A percentile compares a stretch with the other conserved stretches of the same genome.
These are phyloP conservation scores for Tolypocladium nubicola DNA, from an alignment of 2,329 filamentous ascomycete species.

Conservation along the genomic window DNA sequence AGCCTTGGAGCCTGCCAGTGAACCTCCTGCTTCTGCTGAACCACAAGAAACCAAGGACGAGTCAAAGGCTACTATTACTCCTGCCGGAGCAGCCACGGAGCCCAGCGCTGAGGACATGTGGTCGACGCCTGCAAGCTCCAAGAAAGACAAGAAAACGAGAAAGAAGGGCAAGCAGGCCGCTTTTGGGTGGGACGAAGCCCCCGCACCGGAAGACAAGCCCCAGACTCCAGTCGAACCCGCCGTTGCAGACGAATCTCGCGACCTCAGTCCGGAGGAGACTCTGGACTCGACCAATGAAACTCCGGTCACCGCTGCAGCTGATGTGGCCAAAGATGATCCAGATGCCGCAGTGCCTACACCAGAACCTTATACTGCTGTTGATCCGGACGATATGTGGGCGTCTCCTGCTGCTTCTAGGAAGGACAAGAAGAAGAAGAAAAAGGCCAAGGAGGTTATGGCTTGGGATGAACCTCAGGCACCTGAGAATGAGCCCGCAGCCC, in stretches of 20 bases:
- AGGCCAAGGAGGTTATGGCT: neutral
- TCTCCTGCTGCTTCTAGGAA: conserved; percentile 1
- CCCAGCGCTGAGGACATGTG: neutral
- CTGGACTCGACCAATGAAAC: neutral
- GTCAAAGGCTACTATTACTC: neutral
- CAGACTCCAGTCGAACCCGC: neutral
- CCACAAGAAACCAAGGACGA: neutral
- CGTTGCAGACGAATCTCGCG: neutral
- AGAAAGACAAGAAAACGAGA: conserved; percentile 6
- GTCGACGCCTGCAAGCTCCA: neutral
- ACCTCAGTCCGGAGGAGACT: neutral
- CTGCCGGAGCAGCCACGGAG: neutral
- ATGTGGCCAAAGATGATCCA: neutral
- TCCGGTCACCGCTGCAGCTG: neutral
- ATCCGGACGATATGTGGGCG: conserved; percentile 2
- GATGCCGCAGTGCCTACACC: no score
- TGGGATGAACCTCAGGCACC: neutral
- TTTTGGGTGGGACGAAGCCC: neutral
- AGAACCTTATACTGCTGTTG: neutral
- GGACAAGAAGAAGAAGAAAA: conserved; percentile 3
- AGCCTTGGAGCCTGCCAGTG: neutral
- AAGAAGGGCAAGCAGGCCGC: conserved; percentile 4
- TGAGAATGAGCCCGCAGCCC: neutral
- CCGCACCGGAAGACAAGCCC: neutral
- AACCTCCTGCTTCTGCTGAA: neutral